Base-by-base conservation (phyloP, 129 eudicot genomes). In the Oenanthe sinensis region DNA sequence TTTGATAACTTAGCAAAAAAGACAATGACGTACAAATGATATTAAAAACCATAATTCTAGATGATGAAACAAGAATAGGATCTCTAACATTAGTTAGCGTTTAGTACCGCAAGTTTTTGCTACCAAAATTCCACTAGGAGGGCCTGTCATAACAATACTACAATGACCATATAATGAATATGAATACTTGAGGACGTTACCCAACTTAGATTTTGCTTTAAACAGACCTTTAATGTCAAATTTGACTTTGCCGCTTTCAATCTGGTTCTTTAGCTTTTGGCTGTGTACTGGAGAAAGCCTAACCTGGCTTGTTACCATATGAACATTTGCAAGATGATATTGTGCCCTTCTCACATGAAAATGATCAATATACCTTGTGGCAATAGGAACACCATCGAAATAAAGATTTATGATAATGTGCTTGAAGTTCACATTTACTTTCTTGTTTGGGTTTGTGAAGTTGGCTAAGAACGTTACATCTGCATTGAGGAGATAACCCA, bases 371-470 rank as follows among this genome's bases (percentile, higher is more conserved):
- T 90, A 96, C 65, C 84, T 87, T n/a, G 91, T 90, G 7, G 93
- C 95, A 30, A 96, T 81, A 28, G 88, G 87, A 55, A 79, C 78
- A 40, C 83, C 83, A 22, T 87, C 86, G 22, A 77, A 85, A 80
- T 89, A 90, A 43, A 96, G 93, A 75, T 89, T 87, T 44, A 92
- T 79, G 52, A 84, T 82, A 47, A 87, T 82, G 67, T 87, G 85
- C 67, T 85, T 88, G 84, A 92, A 90, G 52, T 89, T 94, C 1
- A 96, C 91, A 2, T 68, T 85, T 28, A 88, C 93, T 75, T 90
- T 96, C 77, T 81, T 89, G 83, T 90, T 96, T 65, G 99, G 97
- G 45, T 96, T 96, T 7, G 92, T 96, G 87, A 96, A 96, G 86
- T 96, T 96, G 11, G 89, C 96, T 3, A 96, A 89, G 39, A 96